Conservation (phyloP, 73 alveolate species). For the Symbiodinium pilosum region DNA sequence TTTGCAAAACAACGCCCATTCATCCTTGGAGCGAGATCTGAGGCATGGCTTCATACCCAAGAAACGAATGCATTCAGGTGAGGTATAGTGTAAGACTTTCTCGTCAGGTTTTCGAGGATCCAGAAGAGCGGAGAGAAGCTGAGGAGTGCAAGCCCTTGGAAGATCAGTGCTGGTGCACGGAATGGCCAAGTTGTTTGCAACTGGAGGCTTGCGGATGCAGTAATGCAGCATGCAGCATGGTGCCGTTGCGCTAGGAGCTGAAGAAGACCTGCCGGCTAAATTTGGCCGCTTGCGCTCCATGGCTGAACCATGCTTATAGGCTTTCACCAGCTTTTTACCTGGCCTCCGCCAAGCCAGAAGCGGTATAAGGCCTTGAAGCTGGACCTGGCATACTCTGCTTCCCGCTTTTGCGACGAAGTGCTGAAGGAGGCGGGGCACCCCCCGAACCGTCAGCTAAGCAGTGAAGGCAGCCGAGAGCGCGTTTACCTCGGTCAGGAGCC, state of each 20-base stretch:
- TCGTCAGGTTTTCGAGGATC: constrained; percentile 61
- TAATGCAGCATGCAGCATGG: no score
- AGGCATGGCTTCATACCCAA: background rate
- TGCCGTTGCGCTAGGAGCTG: no score
- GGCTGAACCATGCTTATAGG: background rate
- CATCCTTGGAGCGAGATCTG: no score
- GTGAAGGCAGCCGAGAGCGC: background rate
- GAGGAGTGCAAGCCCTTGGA: no score
- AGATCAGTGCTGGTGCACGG: no score
- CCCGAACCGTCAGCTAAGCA: background rate
- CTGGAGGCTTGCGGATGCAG: no score
- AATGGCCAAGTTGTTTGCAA: no score
- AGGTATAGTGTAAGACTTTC: background rate
- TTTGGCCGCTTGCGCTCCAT: constrained; percentile 54
- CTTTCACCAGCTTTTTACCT: no score
- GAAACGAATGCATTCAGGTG: no score
- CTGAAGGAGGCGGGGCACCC: constrained; percentile 33
- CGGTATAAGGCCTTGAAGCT: constrained; percentile 25
- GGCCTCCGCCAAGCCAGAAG: no score
- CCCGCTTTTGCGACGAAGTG: constrained; percentile 47
- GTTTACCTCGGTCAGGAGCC: constrained; percentile 11
- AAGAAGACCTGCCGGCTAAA: constrained; percentile 44
- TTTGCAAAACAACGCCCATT: no score
- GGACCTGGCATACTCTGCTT: constrained; percentile 34
- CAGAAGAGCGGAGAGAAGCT: constrained; percentile 29